Evolutionary conservation across 1,139 yeast species (phyloP).

Genomic region (Nematodospora anomalae): DNA sequence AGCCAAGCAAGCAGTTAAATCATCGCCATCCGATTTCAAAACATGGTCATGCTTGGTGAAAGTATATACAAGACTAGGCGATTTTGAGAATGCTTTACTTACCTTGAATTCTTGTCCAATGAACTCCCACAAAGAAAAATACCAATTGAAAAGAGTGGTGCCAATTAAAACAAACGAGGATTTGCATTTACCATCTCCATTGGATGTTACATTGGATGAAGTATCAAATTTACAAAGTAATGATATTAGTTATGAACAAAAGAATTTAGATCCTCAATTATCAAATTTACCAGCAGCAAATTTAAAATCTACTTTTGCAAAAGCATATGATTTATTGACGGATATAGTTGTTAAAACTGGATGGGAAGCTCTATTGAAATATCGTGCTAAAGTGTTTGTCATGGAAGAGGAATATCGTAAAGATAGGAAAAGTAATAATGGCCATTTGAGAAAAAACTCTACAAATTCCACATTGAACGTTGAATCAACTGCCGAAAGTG

Average conservation of each 20-base stretch:
- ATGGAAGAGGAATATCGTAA: constrained; percentile 89
- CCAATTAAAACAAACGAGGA: constrained; percentile 57
- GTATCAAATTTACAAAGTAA: constrained; percentile 56
- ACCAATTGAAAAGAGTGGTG: constrained; percentile 55
- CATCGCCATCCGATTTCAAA: constrained; percentile 82
- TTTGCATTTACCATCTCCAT: constrained; percentile 73
- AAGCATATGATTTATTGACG: constrained; percentile 79
- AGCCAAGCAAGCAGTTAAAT: constrained; percentile 72
- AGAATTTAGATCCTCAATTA: constrained; percentile 65
- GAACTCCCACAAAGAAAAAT: constrained; percentile 71
- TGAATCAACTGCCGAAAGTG: constrained; percentile 14
- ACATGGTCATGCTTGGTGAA: constrained; percentile 79
- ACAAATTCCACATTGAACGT: constrained; percentile 18
- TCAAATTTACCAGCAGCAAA: constrained; percentile 73
- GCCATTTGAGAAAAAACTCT: constrained; percentile 19
- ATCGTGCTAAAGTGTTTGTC: constrained; percentile 83
- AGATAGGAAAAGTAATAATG: constrained; percentile 30
- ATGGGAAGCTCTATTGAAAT: constrained; percentile 82
- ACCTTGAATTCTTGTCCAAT: constrained; percentile 91
- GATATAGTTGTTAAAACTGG: constrained; percentile 71
- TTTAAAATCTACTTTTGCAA: constrained; percentile 74
- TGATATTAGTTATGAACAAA: constrained; percentile 52
- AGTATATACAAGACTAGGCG: constrained; percentile 68
- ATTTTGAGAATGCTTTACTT: constrained; percentile 73
- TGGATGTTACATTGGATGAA: constrained; percentile 70